Evolutionary conservation across 1,284 basidiomycete genomes (phyloP).

Genomic region (Mycosarcoma maydis): DNA sequence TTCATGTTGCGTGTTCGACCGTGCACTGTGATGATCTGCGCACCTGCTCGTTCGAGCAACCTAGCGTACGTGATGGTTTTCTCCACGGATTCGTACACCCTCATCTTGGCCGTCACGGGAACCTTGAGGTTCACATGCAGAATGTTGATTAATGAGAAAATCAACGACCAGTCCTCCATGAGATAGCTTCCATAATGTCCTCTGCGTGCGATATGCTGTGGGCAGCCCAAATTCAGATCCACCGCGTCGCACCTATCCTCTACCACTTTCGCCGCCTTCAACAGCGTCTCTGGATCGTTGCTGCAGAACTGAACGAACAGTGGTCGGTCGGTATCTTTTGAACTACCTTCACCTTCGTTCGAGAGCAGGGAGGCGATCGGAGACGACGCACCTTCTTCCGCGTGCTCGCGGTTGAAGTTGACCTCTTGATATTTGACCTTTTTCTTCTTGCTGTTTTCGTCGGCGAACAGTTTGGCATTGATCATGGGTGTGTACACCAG

Average conservation of each 20-base stretch:
- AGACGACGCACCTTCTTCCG: slow-evolving; percentile 50
- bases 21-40: slow-evolving; percentile 93
- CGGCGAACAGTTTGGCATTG: slow-evolving; percentile 84
- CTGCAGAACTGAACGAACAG: slow-evolving; percentile 92
- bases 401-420: slow-evolving; percentile 47
- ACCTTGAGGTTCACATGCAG: slow-evolving; percentile 80
- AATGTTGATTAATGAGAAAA: slow-evolving; percentile 60
- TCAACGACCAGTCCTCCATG: slow-evolving; percentile 90
- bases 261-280: slow-evolving; percentile 56
- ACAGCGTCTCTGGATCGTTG: slow-evolving; percentile 81
- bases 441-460: slow-evolving; percentile 41
- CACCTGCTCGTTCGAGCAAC: slow-evolving; percentile 93
- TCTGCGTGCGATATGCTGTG: slow-evolving; percentile 89
- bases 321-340: slow-evolving; percentile 75
- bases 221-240: slow-evolving; percentile 90
- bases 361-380: slow-evolving; percentile 6
- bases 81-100: slow-evolving; percentile 84
- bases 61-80: slow-evolving; percentile 91
- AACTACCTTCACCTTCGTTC: slow-evolving; percentile 10
- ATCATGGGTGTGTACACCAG: slow-evolving; percentile 97
- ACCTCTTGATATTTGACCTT: slow-evolving; percentile 43
- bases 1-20: slow-evolving; percentile 90
- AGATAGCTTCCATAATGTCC: slow-evolving; percentile 90
- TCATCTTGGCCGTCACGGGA: slow-evolving; percentile 95
- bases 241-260: slow-evolving; percentile 76